phyloP scores from a whole-genome alignment of 139 green algal genomes.

The Coelastrella sp. region DNA sequence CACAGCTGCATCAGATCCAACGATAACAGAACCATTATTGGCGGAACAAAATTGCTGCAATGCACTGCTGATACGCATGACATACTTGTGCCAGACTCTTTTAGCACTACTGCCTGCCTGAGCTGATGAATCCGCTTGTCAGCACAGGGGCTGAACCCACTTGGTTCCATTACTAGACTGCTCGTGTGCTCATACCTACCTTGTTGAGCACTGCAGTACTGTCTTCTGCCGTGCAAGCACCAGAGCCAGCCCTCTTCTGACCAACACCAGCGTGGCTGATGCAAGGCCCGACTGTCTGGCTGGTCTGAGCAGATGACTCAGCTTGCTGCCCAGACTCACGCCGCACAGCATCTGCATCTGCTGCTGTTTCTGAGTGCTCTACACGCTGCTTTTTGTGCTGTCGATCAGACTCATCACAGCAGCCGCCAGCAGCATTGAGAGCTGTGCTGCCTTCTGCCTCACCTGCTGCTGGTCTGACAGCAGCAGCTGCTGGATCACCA shows the following conservation, averaged over 20 bases:
- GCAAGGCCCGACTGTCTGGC: neutral
- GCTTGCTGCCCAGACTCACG: conserved; percentile 9
- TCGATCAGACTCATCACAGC: neutral
- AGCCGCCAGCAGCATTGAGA: neutral
- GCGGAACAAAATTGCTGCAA: no score
- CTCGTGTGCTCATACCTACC: neutral
- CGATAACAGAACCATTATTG: no score
- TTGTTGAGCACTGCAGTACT: neutral
- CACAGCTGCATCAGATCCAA: no score
- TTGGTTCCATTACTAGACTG: neutral
- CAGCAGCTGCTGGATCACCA: neutral
- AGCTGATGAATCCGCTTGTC: neutral
- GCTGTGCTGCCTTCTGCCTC: conserved; percentile 32
- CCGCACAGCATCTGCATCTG: neutral
- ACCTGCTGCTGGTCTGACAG: neutral
- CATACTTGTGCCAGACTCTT: no score
- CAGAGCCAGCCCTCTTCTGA: neutral
- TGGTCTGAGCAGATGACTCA: conserved; percentile 15
- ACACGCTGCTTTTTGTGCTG: conserved; percentile 31
- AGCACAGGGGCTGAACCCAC: neutral
- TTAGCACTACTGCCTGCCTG: no score
- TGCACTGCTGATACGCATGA: no score
- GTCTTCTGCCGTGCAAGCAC: conserved; percentile 5
- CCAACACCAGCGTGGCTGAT: neutral
- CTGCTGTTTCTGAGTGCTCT: conserved; percentile 22